Percentiles rank a stretch among this genome's conserved stretches.
phyloP scores from a whole-genome alignment of 2,329 filamentous ascomycete species.

The Ceratocystis huliohia region DNA sequence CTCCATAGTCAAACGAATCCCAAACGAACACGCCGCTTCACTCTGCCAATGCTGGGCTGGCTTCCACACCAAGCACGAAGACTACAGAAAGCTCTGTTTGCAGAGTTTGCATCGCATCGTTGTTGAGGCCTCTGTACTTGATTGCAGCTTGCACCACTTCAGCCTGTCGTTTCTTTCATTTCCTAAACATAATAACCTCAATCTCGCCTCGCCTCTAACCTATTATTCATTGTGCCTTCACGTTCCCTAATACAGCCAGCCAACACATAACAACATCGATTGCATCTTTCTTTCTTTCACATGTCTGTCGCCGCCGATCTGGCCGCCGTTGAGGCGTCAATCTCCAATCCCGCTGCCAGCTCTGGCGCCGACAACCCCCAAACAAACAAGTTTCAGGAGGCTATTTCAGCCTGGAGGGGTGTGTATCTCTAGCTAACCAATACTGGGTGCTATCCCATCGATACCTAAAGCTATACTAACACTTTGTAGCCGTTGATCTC shows the following conservation, averaged over 20 bases:
- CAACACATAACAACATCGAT: background rate
- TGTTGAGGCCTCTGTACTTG: background rate
- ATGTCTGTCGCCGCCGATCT: slow-evolving; percentile 26
- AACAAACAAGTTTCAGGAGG: slow-evolving; percentile 77
- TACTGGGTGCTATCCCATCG: slow-evolving; percentile 3
- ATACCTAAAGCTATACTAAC: slow-evolving; percentile 16
- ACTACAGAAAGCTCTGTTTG: background rate
- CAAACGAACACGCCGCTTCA: slow-evolving; percentile 16
- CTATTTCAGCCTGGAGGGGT: slow-evolving; percentile 95
- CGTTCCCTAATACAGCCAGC: background rate
- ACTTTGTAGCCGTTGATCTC: slow-evolving; percentile 63
- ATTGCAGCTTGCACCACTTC: background rate
- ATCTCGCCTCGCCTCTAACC: background rate
- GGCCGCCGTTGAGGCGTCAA: slow-evolving; percentile 25
- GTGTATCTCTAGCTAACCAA: slow-evolving; percentile 24
- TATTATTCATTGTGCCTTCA: background rate
- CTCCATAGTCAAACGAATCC: background rate
- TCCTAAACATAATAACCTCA: too few relatives aligned
- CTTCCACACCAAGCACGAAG: background rate
- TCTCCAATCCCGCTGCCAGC: slow-evolving; percentile 24
- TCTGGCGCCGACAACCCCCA: slow-evolving; percentile 44
- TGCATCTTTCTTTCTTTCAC: slow-evolving; percentile 1
- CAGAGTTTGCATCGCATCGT: background rate
- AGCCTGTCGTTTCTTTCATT: background rate
- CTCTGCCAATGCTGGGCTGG: background rate